Evolutionary conservation across 1,284 basidiomycete genomes (phyloP), one percentile per base, ranked within the genome.

Genomic region (Serendipita sp.): DNA sequence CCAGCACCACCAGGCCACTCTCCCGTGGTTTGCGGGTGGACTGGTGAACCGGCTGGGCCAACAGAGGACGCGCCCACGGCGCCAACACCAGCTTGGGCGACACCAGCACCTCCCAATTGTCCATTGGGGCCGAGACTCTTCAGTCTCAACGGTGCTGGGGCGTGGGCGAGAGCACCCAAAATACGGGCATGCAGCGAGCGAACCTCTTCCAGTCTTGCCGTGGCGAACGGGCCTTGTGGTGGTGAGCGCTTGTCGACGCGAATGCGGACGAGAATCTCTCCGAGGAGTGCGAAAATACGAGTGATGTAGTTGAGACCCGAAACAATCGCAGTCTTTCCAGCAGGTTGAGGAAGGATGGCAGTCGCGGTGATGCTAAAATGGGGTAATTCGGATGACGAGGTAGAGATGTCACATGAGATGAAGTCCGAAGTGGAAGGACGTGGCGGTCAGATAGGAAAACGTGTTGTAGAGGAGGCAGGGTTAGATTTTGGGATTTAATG

Each of bases 251-350:
- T 90, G 72, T 90, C 88, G 61, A 89, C 85, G 63, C 87, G 82
- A 69, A 90, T 88, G 65, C 88, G 84, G 42, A 89, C 86, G 63
- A 90, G 78, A 68, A 90, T 90, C 75, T 90, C 88, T 63, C 87
- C 88, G 60, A 90, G 78, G 17, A 90, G 76, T 12, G 87, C 85
- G 70, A 91, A 92, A 65, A 93, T 87, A 68, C 90, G 82, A 63
- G 86, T 88, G 67, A 80, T 89, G 71, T 91, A 91, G 74, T 91
- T 91, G 60, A 93, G 80, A 15, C 91, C 91, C 26, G 85, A 87
- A 13, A 93, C 83, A 64, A 91, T 76, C 8, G 90, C 85, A 6
- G 87, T 89, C 74, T 86, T 87, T 67, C 86, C 88, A 68, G 83
- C 81, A 8, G 90, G 90, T 70, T 91, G 89, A 34, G 85, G 83